Evolutionary conservation across 192 early-diverging fungal genomes (phyloP).

Genomic region (Coemansia reversa): DNA sequence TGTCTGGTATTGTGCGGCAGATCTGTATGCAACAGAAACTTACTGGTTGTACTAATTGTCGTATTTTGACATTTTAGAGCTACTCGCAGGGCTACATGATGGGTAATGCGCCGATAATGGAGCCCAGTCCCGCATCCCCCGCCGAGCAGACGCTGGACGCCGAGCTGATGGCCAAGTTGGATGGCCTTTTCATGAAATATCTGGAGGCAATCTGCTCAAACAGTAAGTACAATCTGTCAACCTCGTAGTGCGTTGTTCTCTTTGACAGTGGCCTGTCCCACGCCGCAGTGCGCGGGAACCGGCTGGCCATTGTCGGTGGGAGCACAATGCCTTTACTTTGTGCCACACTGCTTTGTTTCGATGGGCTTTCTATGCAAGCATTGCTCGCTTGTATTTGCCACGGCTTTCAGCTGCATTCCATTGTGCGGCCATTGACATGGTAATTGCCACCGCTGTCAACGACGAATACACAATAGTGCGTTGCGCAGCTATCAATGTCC

Average conservation of each 20-base stretch:
- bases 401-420: not conserved
- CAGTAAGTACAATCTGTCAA: conserved; percentile 48
- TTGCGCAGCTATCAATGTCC: not conserved
- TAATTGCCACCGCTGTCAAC: not conserved
- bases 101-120: conserved; percentile 23
- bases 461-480: not conserved
- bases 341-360: conserved; percentile 7
- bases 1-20: not conserved
- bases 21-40: not conserved
- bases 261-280: not conserved
- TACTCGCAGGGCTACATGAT: conserved; percentile 51
- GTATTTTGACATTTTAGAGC: conserved; percentile 24
- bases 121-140: conserved; percentile 46
- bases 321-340: conserved; percentile 1
- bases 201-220: conserved; percentile 68
- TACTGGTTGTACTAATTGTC: conserved; percentile 8
- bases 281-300: not conserved
- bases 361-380: conserved; percentile 1
- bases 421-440: conserved; percentile 6
- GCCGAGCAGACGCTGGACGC: conserved; percentile 50
- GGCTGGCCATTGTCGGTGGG: not conserved
- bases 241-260: conserved; percentile 5
- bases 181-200: conserved; percentile 68
- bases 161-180: conserved; percentile 51
- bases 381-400: not conserved